These are phyloP conservation scores for Cutaneotrichosporon sp. DNA, from an alignment of 1,284 basidiomycete genomes.

Conservation along the genomic window DNA sequence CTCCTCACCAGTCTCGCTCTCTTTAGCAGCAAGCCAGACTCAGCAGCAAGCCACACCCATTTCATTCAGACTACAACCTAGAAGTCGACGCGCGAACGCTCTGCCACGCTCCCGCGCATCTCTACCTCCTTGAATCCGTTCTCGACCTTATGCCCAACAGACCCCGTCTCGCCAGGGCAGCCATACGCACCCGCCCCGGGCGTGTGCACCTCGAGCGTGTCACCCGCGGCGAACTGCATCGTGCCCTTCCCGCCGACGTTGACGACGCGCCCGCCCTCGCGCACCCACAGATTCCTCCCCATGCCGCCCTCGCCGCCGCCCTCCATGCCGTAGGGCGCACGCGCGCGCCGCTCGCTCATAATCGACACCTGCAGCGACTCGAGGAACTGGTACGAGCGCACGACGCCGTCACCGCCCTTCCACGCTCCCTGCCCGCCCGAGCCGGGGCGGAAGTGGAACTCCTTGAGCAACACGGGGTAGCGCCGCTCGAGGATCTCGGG, in stretches of 20 bases:
- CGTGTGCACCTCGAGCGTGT: conserved; percentile 37
- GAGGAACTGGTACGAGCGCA: conserved; percentile 84
- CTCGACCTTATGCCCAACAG: not conserved
- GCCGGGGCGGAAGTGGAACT: conserved; percentile 74
- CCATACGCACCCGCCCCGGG: conserved; percentile 42
- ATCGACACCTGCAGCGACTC: conserved; percentile 85
- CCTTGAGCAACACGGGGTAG: conserved; percentile 77
- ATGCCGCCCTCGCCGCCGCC: conserved; percentile 33
- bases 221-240: conserved; percentile 35
- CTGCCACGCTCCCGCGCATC: conserved; percentile 12
- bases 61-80: conserved; percentile 8
- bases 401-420: conserved; percentile 82
- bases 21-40: not conserved
- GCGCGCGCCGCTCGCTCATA: conserved; percentile 39
- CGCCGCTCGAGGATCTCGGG: conserved; percentile 58
- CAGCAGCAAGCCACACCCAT: not conserved
- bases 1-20: not conserved
- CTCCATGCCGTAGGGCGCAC: conserved; percentile 36
- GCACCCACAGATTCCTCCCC: conserved; percentile 36
- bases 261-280: conserved; percentile 6
- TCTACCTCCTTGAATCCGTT: conserved; percentile 1
- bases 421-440: conserved; percentile 78
- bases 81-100: conserved; percentile 18
- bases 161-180: not conserved
- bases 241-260: conserved; percentile 44